Evolutionary conservation across 2,329 filamentous ascomycete species (phyloP).

Genomic region (Beauveria medogensis): DNA sequence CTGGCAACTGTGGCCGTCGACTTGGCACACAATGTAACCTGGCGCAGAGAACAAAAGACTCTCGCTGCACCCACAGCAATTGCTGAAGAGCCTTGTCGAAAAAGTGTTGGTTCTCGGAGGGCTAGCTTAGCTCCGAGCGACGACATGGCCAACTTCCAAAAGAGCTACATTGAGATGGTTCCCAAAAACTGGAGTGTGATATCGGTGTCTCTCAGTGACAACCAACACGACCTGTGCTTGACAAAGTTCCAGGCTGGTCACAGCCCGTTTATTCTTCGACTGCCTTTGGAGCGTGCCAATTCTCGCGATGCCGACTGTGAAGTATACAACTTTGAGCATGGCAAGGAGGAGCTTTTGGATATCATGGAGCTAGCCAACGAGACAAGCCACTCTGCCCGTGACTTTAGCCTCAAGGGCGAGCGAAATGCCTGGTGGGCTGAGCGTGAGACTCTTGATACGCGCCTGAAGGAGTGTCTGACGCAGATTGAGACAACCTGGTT

Average conservation of each 20-base stretch:
- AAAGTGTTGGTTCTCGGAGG: conserved; percentile 22
- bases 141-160: conserved; percentile 60
- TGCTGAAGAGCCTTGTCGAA: conserved; percentile 20
- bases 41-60: conserved; percentile 55
- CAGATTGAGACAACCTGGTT: conserved; percentile 93
- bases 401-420: conserved; percentile 65
- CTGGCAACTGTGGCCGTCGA: conserved; percentile 60
- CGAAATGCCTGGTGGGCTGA: conserved; percentile 86
- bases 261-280: conserved; percentile 74
- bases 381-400: conserved; percentile 65
- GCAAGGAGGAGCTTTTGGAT: conserved; percentile 69
- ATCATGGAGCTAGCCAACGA: conserved; percentile 77
- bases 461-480: conserved; percentile 67
- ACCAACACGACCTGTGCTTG: conserved; percentile 75
- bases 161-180: conserved; percentile 77
- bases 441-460: conserved; percentile 68
- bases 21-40: conserved; percentile 60
- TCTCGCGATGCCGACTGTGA: conserved; percentile 71
- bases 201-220: conserved; percentile 76
- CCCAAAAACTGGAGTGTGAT: conserved; percentile 77
- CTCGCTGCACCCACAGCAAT: conserved; percentile 18
- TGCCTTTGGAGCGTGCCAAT: conserved; percentile 77
- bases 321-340: conserved; percentile 75
- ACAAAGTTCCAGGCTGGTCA: conserved; percentile 72
- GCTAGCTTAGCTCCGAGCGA: conserved; percentile 38